Evolutionary conservation across 176 grass and related monocot species (phyloP).

Genomic region (Thinopyrum elongatum): DNA sequence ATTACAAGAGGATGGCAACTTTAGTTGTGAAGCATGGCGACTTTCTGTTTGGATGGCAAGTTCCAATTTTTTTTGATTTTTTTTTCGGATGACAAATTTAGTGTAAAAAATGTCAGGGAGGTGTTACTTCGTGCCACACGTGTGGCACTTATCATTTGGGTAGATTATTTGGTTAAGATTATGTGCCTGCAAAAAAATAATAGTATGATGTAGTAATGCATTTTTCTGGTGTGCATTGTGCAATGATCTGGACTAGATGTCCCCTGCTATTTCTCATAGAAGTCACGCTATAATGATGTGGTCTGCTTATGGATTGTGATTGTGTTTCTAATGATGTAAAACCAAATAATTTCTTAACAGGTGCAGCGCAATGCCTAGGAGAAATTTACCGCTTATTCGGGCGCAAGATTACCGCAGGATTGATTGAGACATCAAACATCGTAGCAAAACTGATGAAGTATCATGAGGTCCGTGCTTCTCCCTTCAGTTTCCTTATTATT

Average conservation of each 20-base stretch:
- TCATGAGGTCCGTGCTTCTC: constrained; percentile 60
- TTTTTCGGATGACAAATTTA: no score
- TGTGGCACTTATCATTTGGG: no score
- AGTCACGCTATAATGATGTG: constrained; percentile 1
- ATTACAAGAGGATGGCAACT: no score
- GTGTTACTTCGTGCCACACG: no score
- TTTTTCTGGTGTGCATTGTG: not conserved
- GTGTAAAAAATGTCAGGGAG: no score
- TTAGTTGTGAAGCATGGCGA: no score
- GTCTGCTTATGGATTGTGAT: constrained; percentile 2
- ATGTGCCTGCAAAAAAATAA: not conserved
- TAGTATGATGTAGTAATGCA: not conserved
- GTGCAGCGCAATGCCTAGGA: constrained; percentile 82
- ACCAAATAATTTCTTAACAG: constrained; percentile 45
- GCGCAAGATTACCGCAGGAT: constrained; percentile 80
- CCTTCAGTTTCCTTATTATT: constrained; percentile 28
- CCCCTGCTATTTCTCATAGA: constrained; percentile 17
- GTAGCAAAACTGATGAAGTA: constrained; percentile 93
- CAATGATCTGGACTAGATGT: constrained; percentile 20
- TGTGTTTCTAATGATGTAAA: constrained; percentile 2
- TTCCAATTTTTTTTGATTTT: no score
- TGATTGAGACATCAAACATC: constrained; percentile 87
- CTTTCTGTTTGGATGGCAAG: no score
- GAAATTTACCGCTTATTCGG: constrained; percentile 89
- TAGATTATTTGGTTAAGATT: constrained; percentile 3